These are phyloP conservation scores for Ettlia oleoabundans DNA, from an alignment of 139 green algal species.

Conservation along the genomic window DNA sequence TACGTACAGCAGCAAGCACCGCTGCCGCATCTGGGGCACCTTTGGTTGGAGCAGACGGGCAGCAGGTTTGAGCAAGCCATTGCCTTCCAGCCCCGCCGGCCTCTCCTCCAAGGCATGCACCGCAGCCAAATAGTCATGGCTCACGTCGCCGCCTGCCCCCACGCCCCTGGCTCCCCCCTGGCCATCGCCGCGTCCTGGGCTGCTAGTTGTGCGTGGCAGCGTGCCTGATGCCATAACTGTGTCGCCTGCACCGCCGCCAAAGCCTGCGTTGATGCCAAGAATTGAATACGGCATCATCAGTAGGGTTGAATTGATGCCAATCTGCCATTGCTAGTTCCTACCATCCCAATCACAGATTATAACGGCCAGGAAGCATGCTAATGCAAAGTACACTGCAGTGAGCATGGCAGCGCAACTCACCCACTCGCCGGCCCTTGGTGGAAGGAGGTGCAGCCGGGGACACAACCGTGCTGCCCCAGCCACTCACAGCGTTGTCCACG, in stretches of 20 bases:
- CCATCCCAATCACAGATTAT: too few relatives aligned
- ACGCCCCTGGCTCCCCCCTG: not conserved
- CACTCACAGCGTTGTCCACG: not conserved
- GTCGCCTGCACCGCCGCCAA: not conserved
- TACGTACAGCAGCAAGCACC: too few relatives aligned
- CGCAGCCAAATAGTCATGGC: constrained; percentile 52
- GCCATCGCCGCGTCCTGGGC: not conserved
- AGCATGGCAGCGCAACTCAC: not conserved
- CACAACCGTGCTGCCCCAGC: not conserved
- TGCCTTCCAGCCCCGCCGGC: constrained; percentile 7
- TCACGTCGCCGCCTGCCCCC: not conserved
- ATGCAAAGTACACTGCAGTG: not conserved
- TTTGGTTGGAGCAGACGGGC: constrained; percentile 17
- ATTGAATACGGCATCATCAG: not conserved
- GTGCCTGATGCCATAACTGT: not conserved
- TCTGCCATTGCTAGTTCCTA: too few relatives aligned
- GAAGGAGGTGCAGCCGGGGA: not conserved
- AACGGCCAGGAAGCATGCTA: not conserved
- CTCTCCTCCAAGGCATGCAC: constrained; percentile 30
- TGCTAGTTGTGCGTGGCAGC: not conserved
- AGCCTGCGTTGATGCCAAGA: not conserved
- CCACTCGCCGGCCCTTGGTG: not conserved
- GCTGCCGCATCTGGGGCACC: not conserved
- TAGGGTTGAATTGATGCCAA: too few relatives aligned
- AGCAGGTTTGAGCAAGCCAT: not conserved